Evolutionary conservation across 495 filamentous ascomycete genomes (phyloP).

Genomic region (Penicillium robsamsonii): DNA sequence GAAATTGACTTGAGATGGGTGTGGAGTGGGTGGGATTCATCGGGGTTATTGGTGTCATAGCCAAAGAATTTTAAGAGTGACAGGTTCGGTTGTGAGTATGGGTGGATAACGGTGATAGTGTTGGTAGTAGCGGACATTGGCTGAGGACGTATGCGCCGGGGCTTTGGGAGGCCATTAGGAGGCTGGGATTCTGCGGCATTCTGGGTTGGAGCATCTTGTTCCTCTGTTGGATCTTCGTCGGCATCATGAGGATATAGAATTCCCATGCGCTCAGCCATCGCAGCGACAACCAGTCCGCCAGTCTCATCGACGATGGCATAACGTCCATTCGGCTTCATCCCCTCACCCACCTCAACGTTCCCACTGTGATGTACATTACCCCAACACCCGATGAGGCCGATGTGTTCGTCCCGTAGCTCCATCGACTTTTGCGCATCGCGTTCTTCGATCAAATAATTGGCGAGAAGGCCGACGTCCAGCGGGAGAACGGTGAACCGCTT

Average conservation of each 20-base stretch:
- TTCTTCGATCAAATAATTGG: slow-evolving; percentile 69
- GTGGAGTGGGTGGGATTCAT: slow-evolving; percentile 72
- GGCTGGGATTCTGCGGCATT: slow-evolving; percentile 14
- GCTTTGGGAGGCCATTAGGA: slow-evolving; percentile 15
- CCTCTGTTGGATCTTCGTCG: slow-evolving; percentile 30
- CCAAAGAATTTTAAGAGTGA: slow-evolving; percentile 81
- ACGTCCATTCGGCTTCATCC: slow-evolving; percentile 56
- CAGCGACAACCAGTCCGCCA: slow-evolving; percentile 78
- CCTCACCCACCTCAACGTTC: slow-evolving; percentile 30
- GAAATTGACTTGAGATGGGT: slow-evolving; percentile 78
- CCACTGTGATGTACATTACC: slow-evolving; percentile 59
- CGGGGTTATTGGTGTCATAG: slow-evolving; percentile 68
- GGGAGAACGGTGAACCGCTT: slow-evolving; percentile 80
- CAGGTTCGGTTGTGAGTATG: slow-evolving; percentile 87
- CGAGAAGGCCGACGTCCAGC: slow-evolving; percentile 71
- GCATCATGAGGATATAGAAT: slow-evolving; percentile 61
- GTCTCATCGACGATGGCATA: slow-evolving; percentile 93
- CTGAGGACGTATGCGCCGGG: slow-evolving; percentile 26
- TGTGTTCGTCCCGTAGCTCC: slow-evolving; percentile 83
- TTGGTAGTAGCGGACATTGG: slow-evolving; percentile 62
- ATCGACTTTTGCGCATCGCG: slow-evolving; percentile 77
- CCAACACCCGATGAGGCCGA: slow-evolving; percentile 68
- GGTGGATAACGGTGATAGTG: slow-evolving; percentile 83
- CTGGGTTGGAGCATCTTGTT: slow-evolving; percentile 15
- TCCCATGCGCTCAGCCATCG: slow-evolving; percentile 88